Conservation (phyloP, 163 green algal species). For the Chlorella variabilis region DNA sequence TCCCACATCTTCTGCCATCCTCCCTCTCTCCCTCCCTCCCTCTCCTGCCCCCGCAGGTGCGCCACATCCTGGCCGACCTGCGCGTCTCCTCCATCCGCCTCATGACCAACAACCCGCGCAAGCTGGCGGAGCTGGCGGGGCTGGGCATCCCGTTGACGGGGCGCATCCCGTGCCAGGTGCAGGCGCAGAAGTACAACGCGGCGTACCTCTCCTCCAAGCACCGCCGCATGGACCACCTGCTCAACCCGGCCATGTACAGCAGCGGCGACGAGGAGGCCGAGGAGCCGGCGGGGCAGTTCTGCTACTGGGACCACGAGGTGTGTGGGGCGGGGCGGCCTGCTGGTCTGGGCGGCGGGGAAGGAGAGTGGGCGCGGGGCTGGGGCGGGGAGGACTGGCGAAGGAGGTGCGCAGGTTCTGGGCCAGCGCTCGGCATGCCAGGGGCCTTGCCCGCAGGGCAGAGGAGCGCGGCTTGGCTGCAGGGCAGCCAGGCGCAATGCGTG, state of each 20-base stretch:
- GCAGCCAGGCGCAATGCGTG: too few species aligned
- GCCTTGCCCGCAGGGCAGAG: too few species aligned
- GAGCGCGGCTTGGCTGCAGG: too few species aligned
- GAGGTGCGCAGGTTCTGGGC: too few species aligned
- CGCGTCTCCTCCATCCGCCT: conserved; percentile 79
- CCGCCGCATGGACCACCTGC: conserved; percentile 56
- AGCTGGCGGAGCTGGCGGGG: conserved; percentile 76
- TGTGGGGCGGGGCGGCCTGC: background rate
- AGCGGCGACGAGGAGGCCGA: background rate
- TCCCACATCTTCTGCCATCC: background rate
- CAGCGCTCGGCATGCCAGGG: too few species aligned
- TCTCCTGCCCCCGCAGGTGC: background rate
- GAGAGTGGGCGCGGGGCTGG: too few species aligned
- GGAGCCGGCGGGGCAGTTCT: conserved; percentile 58
- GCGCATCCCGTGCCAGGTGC: conserved; percentile 85
- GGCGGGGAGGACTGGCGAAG: too few species aligned
- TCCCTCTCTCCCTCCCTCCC: background rate
- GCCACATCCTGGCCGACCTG: conserved; percentile 88
- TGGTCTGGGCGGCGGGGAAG: background rate
- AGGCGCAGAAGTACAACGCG: conserved; percentile 77
- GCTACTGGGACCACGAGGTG: conserved; percentile 46
- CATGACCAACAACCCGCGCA: conserved; percentile 97
- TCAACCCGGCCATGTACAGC: conserved; percentile 18
- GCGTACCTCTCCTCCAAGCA: conserved; percentile 86
- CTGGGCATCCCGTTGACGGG: conserved; percentile 81